These are phyloP conservation scores for Penicillium oxalicum DNA, from an alignment of 2,329 filamentous ascomycete species.

Conservation along the genomic window DNA sequence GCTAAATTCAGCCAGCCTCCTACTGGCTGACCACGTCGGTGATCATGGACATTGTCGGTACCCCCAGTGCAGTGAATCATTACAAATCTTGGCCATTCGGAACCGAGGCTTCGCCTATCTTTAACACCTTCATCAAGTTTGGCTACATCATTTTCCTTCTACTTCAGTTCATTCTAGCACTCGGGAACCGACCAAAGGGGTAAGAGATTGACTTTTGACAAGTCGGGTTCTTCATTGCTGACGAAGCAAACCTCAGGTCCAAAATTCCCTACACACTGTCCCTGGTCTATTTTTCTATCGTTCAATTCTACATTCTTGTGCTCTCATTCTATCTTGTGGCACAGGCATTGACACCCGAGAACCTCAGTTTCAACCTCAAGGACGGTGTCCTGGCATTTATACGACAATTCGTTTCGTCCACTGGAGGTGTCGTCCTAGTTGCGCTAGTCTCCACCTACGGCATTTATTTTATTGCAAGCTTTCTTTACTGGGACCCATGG, in stretches of 20 bases:
- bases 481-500: slow-evolving; percentile 95
- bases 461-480: slow-evolving; percentile 87
- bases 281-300: slow-evolving; percentile 74
- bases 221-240: neutral
- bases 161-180: slow-evolving; percentile 86
- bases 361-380: slow-evolving; percentile 65
- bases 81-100: slow-evolving; percentile 81
- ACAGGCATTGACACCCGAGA: slow-evolving; percentile 58
- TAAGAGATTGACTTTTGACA: neutral
- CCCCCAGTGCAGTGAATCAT: slow-evolving; percentile 48
- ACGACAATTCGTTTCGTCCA: slow-evolving; percentile 69
- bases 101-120: slow-evolving; percentile 71
- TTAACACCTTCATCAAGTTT: slow-evolving; percentile 86
- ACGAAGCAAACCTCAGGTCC: slow-evolving; percentile 41
- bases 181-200: slow-evolving; percentile 92
- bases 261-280: slow-evolving; percentile 84
- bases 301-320: slow-evolving; percentile 51
- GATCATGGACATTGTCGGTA: slow-evolving; percentile 92
- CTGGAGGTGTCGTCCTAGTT: slow-evolving; percentile 78
- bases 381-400: slow-evolving; percentile 60
- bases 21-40: slow-evolving; percentile 96
- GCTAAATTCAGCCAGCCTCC: slow-evolving; percentile 56
- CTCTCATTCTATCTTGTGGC: slow-evolving; percentile 66
- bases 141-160: slow-evolving; percentile 82
- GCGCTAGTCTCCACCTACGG: slow-evolving; percentile 88